These are phyloP conservation scores for Misopates orontium DNA, from an alignment of 257 asterid species.

Conservation along the genomic window DNA sequence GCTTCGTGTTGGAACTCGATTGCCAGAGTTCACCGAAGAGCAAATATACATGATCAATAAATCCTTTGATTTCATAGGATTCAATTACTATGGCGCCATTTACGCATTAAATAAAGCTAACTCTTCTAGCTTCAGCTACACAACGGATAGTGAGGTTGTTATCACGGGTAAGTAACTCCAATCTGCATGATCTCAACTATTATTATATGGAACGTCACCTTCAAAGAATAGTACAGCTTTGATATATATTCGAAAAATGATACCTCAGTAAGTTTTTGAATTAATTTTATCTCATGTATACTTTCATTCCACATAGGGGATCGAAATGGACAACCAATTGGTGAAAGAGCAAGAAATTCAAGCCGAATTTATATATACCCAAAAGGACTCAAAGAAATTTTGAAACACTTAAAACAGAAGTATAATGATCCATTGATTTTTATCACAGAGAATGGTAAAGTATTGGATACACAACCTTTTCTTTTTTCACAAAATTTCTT, in stretches of 20 bases:
- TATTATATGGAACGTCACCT: too few species aligned
- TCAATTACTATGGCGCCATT: slow-evolving; percentile 46
- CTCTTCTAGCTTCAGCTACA: slow-evolving; percentile 34
- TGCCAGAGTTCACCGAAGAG: slow-evolving; percentile 36
- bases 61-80: slow-evolving; percentile 49
- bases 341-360: slow-evolving; percentile 38
- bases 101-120: slow-evolving; percentile 40
- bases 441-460: slow-evolving; percentile 36
- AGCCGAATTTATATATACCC: slow-evolving; percentile 44
- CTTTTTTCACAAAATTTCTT: not conserved
- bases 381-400: slow-evolving; percentile 39
- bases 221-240: too few species aligned
- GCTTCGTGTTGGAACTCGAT: slow-evolving; percentile 31
- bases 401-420: slow-evolving; percentile 32
- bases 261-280: not conserved
- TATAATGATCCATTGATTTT: slow-evolving; percentile 34
- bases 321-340: slow-evolving; percentile 33
- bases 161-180: slow-evolving; percentile 32
- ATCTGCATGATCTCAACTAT: too few species aligned
- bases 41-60: slow-evolving; percentile 34
- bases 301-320: slow-evolving; percentile 23
- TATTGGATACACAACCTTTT: not conserved
- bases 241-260: not conserved
- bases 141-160: slow-evolving; percentile 35
- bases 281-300: not conserved